phyloP scores from a whole-genome alignment of 345 rosid species.

The Populus simonii region DNA sequence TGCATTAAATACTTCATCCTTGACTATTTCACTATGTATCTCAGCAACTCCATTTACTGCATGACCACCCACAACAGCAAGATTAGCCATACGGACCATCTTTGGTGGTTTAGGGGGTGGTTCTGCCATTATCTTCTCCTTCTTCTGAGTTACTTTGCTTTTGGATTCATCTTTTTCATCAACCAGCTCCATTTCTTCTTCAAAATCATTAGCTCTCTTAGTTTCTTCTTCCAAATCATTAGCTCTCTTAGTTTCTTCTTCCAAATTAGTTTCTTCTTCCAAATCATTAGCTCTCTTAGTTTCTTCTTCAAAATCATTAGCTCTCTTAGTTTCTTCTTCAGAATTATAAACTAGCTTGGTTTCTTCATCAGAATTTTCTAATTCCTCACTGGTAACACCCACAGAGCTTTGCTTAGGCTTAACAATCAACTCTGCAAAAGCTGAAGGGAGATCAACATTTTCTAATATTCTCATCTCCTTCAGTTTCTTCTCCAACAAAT shows the following conservation, averaged over 20 bases:
- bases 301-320: slow-evolving; percentile 19
- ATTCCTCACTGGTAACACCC: slow-evolving; percentile 24
- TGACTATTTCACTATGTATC: slow-evolving; percentile 76
- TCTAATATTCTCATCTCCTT: slow-evolving; percentile 78
- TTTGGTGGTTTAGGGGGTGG: slow-evolving; percentile 32
- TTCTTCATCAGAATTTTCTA: slow-evolving; percentile 27
- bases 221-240: slow-evolving; percentile 18
- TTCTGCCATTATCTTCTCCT: slow-evolving; percentile 36
- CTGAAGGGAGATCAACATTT: slow-evolving; percentile 66
- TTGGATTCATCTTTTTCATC: slow-evolving; percentile 13
- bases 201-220: not conserved
- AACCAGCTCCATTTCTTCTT: not conserved
- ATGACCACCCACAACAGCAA: slow-evolving; percentile 60
- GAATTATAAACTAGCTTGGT: too few species aligned
- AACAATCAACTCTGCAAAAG: slow-evolving; percentile 55
- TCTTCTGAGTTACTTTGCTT: slow-evolving; percentile 22
- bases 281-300: too few species aligned
- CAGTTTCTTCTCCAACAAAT: slow-evolving; percentile 51
- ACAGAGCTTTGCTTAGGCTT: slow-evolving; percentile 41
- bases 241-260: not conserved
- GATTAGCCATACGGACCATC: slow-evolving; percentile 52
- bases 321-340: not conserved
- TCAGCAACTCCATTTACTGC: slow-evolving; percentile 83
- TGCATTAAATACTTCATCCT: slow-evolving; percentile 61
- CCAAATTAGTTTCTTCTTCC: not conserved